These are phyloP conservation scores for Neurospora tetraspora DNA, from an alignment of 495 filamentous ascomycete species.

Conservation along the genomic window DNA sequence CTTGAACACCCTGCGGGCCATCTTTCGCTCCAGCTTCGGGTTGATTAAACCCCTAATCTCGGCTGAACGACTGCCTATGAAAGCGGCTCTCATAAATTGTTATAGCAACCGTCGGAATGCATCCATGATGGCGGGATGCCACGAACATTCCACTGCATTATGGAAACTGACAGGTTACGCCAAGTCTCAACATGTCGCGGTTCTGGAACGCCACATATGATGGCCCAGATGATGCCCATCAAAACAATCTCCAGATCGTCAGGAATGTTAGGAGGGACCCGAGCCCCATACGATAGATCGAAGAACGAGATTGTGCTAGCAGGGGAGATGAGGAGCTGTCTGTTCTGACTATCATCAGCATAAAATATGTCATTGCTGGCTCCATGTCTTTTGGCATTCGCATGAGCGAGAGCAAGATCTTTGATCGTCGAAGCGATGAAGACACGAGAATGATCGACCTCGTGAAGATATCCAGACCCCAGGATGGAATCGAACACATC, in stretches of 20 bases:
- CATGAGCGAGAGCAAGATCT: neutral
- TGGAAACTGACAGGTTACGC: neutral
- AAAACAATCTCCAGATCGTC: neutral
- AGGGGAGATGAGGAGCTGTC: neutral
- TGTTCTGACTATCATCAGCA: neutral
- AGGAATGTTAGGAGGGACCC: neutral
- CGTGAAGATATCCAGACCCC: neutral
- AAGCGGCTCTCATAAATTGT: neutral
- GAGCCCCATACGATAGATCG: neutral
- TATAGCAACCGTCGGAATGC: neutral
- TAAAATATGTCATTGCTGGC: neutral
- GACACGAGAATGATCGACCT: neutral
- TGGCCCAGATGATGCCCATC: neutral
- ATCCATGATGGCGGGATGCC: neutral
- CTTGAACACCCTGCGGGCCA: neutral
- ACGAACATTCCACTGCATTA: neutral
- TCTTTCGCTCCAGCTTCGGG: neutral
- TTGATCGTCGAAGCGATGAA: neutral
- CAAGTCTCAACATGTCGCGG: neutral
- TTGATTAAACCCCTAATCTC: neutral
- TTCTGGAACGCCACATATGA: neutral
- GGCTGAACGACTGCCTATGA: neutral
- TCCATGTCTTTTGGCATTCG: neutral
- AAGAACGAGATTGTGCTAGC: neutral
- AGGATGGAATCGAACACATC: neutral